These are phyloP conservation scores for Terana coerulea DNA, from an alignment of 768 basidiomycete species.

Conservation along the genomic window DNA sequence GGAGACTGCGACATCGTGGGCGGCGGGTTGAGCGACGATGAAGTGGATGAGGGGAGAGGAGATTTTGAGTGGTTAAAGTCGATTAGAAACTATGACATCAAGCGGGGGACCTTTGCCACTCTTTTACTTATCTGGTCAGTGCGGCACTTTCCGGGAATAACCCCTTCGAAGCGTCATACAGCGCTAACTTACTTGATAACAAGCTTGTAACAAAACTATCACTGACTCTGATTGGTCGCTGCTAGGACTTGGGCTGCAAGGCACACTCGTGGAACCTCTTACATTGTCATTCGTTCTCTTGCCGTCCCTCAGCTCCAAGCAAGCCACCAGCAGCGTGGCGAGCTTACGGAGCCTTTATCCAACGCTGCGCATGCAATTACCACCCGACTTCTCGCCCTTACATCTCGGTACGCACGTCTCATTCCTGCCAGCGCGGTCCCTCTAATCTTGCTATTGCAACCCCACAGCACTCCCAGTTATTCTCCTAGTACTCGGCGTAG, in stretches of 20 bases:
- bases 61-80: slow-evolving; percentile 10
- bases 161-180: not conserved
- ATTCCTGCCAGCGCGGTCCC: not conserved
- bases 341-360: slow-evolving; percentile 5
- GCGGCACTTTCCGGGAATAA: slow-evolving; percentile 10
- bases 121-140: slow-evolving; percentile 2
- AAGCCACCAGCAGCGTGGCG: slow-evolving; percentile 11
- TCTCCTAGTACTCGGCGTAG: slow-evolving; percentile 26
- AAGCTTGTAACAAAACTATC: slow-evolving; percentile 3
- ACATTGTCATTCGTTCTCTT: not conserved
- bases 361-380: slow-evolving; percentile 10
- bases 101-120: not conserved
- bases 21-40: slow-evolving; percentile 5
- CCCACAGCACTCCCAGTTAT: slow-evolving; percentile 22
- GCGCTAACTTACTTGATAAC: not conserved
- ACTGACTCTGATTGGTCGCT: slow-evolving; percentile 12
- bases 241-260: no score
- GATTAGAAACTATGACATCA: slow-evolving; percentile 17
- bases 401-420: slow-evolving; percentile 17
- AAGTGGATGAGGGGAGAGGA: slow-evolving; percentile 15
- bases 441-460: slow-evolving; percentile 7
- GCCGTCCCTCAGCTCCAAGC: slow-evolving; percentile 1
- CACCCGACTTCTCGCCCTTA: slow-evolving; percentile 17
- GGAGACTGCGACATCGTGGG: slow-evolving; percentile 19
- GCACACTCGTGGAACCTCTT: no score